Percentiles rank a stretch among this genome's conserved stretches.
phyloP scores from a whole-genome alignment of 2,329 filamentous ascomycete genomes.

The Paecilomyces sp. region DNA sequence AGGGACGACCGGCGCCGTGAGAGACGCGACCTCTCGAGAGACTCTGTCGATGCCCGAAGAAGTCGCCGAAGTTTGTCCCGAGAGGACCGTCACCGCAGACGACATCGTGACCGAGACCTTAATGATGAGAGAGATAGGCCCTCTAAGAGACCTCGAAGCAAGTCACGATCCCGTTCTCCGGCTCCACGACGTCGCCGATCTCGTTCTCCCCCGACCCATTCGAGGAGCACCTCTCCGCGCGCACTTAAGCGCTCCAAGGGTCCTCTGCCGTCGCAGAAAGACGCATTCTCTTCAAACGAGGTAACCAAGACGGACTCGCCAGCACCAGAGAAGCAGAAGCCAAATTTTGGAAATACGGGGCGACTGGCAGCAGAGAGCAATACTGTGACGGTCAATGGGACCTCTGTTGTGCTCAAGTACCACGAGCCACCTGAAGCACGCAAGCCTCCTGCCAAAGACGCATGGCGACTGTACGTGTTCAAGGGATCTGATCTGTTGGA shows the following conservation, averaged over 20 bases:
- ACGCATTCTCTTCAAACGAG: constrained; percentile 34
- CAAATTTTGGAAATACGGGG: constrained; percentile 77
- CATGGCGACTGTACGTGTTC: constrained; percentile 91
- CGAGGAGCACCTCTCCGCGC: constrained; percentile 18
- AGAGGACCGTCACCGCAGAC: constrained; percentile 18
- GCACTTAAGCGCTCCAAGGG: constrained; percentile 25
- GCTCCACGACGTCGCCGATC: constrained; percentile 12
- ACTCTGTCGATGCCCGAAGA: constrained; percentile 18
- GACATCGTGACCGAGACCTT: constrained; percentile 14
- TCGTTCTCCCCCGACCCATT: constrained; percentile 18
- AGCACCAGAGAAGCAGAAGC: constrained; percentile 58
- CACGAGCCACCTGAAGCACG: constrained; percentile 90
- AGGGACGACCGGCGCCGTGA: constrained; percentile 16
- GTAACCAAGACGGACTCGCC: constrained; percentile 19
- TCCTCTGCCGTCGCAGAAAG: constrained; percentile 40
- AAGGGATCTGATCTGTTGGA: constrained; percentile 74
- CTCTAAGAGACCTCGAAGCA: constrained; percentile 15
- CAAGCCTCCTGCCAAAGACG: constrained; percentile 69
- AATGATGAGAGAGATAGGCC: constrained; percentile 13
- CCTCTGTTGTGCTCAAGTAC: constrained; percentile 81
- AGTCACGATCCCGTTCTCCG: constrained; percentile 10
- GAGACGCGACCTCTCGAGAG: constrained; percentile 16
- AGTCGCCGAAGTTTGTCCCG: constrained; percentile 20
- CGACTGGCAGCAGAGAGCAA: constrained; percentile 84
- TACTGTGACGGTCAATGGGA: constrained; percentile 53